Evolutionary conservation across 139 green algal species (phyloP).

Genomic region (Yamagishiella unicocca): DNA sequence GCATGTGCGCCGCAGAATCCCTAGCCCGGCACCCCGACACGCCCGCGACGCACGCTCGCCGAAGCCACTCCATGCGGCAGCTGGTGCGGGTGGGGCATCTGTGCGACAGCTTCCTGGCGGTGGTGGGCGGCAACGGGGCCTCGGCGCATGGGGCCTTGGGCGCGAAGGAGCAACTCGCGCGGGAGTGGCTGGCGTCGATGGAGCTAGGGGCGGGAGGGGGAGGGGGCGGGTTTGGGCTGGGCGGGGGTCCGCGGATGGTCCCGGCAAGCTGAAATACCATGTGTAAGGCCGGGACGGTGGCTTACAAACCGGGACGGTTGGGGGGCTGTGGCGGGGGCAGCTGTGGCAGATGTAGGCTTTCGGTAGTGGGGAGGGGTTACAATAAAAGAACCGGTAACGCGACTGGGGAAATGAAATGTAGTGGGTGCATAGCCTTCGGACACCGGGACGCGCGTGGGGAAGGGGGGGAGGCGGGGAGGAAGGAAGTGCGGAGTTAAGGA

Average conservation of each 20-base stretch:
- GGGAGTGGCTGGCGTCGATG: constrained; percentile 39
- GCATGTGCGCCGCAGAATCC: constrained; percentile 35
- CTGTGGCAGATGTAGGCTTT: not conserved
- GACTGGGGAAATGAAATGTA: too few species aligned
- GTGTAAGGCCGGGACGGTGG: too few species aligned
- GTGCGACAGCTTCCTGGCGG: not conserved
- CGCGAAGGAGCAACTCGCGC: constrained; percentile 18
- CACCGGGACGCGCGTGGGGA: too few species aligned
- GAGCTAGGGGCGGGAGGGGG: not conserved
- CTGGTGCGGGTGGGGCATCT: constrained; percentile 11
- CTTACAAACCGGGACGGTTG: too few species aligned
- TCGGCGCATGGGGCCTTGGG: not conserved
- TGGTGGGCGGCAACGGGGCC: not conserved
- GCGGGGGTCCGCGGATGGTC: not conserved
- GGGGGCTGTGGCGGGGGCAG: too few species aligned
- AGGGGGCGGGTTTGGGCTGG: not conserved
- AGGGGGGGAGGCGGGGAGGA: too few species aligned
- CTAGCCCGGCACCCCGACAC: not conserved
- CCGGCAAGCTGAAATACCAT: not conserved
- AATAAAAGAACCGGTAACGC: too few species aligned
- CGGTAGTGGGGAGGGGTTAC: too few species aligned
- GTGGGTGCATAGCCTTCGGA: too few species aligned
- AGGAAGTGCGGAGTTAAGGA: too few species aligned
- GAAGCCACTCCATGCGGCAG: not conserved
- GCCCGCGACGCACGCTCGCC: not conserved